These are phyloP conservation scores for Neoconidiobolus thromboides DNA, from an alignment of 371 early-diverging fungal species.

Conservation along the genomic window DNA sequence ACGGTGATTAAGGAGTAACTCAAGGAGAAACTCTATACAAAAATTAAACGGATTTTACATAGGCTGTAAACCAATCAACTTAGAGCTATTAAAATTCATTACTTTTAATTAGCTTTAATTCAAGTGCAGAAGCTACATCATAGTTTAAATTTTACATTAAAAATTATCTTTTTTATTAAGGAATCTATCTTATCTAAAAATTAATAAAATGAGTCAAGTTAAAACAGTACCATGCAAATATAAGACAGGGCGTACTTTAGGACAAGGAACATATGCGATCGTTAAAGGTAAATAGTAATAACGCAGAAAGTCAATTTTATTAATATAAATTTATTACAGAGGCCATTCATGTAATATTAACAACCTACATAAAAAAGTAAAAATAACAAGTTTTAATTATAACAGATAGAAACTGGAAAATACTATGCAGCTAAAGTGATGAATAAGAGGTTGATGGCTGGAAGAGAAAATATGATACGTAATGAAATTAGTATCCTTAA, in stretches of 20 bases:
- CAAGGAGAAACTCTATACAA: too few relatives aligned
- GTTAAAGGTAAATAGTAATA: conserved; percentile 32
- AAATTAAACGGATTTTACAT: too few relatives aligned
- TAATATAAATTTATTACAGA: conserved; percentile 8
- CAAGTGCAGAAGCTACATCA: too few relatives aligned
- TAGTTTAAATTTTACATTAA: too few relatives aligned
- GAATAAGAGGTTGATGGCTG: conserved; percentile 73
- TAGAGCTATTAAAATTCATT: too few relatives aligned
- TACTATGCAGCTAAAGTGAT: conserved; percentile 81
- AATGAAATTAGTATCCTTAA: conserved; percentile 77
- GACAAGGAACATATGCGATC: conserved; percentile 45
- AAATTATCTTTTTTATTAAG: too few relatives aligned
- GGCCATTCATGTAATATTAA: conserved; percentile 17
- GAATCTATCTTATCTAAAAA: too few relatives aligned
- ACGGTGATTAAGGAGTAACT: too few relatives aligned
- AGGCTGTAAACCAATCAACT: too few relatives aligned
- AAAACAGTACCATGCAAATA: conserved; percentile 36
- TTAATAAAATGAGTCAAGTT: neutral
- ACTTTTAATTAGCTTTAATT: too few relatives aligned
- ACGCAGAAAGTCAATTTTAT: neutral
- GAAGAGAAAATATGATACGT: conserved; percentile 72
- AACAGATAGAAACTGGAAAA: conserved; percentile 59
- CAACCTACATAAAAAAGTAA: neutral
- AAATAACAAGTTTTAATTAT: neutral
- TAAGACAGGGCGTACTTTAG: conserved; percentile 38